Conservation (phyloP, 169 alveolate genomes). For the Cryptosporidium bovis region DNA sequence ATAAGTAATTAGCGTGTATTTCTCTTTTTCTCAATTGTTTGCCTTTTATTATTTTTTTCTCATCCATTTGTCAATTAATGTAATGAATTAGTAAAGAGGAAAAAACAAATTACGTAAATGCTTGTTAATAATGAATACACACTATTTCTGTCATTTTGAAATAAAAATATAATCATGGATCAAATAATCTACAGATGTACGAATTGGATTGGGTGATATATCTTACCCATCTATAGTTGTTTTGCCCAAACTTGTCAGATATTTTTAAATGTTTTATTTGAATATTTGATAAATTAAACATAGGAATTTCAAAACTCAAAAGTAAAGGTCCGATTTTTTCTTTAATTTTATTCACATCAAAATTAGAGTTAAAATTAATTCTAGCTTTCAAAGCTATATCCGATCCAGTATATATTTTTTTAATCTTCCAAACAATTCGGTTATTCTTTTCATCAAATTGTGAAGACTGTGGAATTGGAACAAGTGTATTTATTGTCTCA, state of each 20-base stretch:
- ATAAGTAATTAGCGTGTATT: not conserved
- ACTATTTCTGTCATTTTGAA: too few species aligned
- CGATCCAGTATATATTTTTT: slow-evolving; percentile 88
- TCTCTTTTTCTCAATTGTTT: too few species aligned
- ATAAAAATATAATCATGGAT: not conserved
- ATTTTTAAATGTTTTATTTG: slow-evolving; percentile 91
- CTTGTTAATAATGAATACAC: too few species aligned
- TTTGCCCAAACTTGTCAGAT: slow-evolving; percentile 83
- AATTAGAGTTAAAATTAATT: slow-evolving; percentile 70
- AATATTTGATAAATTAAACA: slow-evolving; percentile 92
- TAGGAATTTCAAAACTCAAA: slow-evolving; percentile 94
- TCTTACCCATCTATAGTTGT: slow-evolving; percentile 96
- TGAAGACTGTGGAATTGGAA: slow-evolving; percentile 74
- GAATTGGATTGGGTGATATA: slow-evolving; percentile 93
- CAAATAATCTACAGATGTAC: slow-evolving; percentile 87
- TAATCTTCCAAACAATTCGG: slow-evolving; percentile 89
- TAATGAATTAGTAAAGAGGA: too few species aligned
- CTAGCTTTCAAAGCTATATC: slow-evolving; percentile 74
- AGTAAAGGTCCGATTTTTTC: slow-evolving; percentile 92
- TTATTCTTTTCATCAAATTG: slow-evolving; percentile 86
- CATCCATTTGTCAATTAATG: too few species aligned
- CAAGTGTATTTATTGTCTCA: slow-evolving; percentile 35
- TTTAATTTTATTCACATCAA: slow-evolving; percentile 79
- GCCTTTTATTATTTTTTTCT: too few species aligned
- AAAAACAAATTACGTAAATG: too few species aligned